Conservation (phyloP, 2,329 filamentous ascomycete genomes). For the Myrmaecium sp. region DNA sequence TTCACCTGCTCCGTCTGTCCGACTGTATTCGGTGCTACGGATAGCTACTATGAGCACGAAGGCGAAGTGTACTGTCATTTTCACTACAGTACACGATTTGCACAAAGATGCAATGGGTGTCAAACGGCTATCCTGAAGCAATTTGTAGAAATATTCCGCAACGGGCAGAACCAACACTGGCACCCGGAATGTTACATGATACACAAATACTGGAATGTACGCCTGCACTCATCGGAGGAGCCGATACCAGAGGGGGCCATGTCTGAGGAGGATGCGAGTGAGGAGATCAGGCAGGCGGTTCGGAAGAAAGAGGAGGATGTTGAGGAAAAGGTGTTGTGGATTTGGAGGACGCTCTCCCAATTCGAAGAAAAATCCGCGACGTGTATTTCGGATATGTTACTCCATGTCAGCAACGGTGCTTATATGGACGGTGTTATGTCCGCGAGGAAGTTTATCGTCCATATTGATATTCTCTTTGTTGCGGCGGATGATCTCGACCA, state of each 20-base stretch:
- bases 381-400: constrained; percentile 96
- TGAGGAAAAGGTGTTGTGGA: constrained; percentile 94
- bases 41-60: constrained; percentile 98
- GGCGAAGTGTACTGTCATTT: constrained; percentile 95
- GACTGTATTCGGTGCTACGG: constrained; percentile 93
- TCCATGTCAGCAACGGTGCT: constrained; percentile 94
- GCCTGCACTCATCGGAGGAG: constrained; percentile 38
- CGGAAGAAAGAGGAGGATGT: constrained; percentile 80
- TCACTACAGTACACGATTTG: constrained; percentile 95
- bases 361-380: constrained; percentile 97
- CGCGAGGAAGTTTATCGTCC: constrained; percentile 88
- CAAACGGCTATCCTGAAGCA: constrained; percentile 96
- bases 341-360: constrained; percentile 93
- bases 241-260: constrained; percentile 18
- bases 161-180: constrained; percentile 97
- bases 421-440: constrained; percentile 91
- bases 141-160: constrained; percentile 96
- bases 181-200: constrained; percentile 99
- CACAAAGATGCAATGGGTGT: constrained; percentile 89
- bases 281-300: constrained; percentile 57
- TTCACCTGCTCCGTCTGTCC: constrained; percentile 96
- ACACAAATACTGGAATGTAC: constrained; percentile 99
- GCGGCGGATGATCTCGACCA: constrained; percentile 74
- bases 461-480: constrained; percentile 82
- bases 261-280: constrained; percentile 38